Evolutionary conservation across 768 basidiomycete genomes (phyloP).

Genomic region (Leucocoprinus sp.): DNA sequence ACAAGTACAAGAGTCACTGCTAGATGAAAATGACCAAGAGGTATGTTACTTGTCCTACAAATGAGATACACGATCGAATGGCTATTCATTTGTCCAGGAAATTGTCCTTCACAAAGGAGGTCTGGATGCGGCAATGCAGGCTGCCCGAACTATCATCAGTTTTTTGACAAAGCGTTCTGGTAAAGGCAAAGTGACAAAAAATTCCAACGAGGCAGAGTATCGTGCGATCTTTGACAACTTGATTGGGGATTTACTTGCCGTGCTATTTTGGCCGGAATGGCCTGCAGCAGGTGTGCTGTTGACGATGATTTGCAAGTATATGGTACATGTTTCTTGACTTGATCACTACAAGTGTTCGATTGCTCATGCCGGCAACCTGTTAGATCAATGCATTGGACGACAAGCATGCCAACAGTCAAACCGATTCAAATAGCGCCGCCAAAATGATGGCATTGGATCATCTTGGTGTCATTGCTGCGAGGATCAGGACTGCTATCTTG

Average conservation of each 20-base stretch:
- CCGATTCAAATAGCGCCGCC: slow-evolving; percentile 76
- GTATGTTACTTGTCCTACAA: slow-evolving; percentile 24
- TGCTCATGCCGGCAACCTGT: neutral
- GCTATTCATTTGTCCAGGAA: slow-evolving; percentile 36
- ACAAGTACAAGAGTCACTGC: slow-evolving; percentile 34
- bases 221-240: slow-evolving; percentile 87
- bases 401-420: slow-evolving; percentile 53
- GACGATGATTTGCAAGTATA: slow-evolving; percentile 71
- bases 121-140: slow-evolving; percentile 75
- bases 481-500: slow-evolving; percentile 54
- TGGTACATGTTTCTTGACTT: slow-evolving; percentile 47
- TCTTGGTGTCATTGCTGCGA: slow-evolving; percentile 85
- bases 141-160: slow-evolving; percentile 75
- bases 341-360: neutral
- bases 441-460: slow-evolving; percentile 91
- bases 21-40: slow-evolving; percentile 64
- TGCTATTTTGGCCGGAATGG: slow-evolving; percentile 96
- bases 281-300: slow-evolving; percentile 83
- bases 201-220: slow-evolving; percentile 91
- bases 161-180: slow-evolving; percentile 71
- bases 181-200: slow-evolving; percentile 82
- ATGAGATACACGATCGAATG: neutral
- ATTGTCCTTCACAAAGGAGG: slow-evolving; percentile 62
- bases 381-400: slow-evolving; percentile 83
- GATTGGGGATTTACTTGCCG: slow-evolving; percentile 78